These are phyloP conservation scores for Tricladium varicosporioides DNA, from an alignment of 2,329 filamentous ascomycete species.

Conservation along the genomic window DNA sequence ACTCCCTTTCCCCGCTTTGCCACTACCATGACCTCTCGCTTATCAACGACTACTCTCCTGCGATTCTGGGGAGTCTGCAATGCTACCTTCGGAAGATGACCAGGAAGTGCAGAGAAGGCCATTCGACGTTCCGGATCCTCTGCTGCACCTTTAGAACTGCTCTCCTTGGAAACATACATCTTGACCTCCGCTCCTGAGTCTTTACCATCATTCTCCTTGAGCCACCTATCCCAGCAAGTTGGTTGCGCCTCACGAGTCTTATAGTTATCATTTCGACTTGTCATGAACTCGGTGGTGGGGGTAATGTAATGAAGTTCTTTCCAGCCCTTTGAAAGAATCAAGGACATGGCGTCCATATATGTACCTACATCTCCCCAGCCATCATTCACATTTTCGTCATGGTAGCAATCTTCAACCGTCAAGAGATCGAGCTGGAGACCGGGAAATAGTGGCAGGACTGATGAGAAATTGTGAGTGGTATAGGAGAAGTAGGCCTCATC, in stretches of 20 bases:
- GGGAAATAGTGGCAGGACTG: not conserved
- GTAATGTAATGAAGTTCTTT: slow-evolving; percentile 3
- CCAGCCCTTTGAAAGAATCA: not conserved
- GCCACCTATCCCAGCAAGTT: not conserved
- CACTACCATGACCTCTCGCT: not conserved
- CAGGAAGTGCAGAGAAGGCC: not conserved
- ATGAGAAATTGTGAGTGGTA: not conserved
- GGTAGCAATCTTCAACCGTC: not conserved
- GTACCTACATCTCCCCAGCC: not conserved
- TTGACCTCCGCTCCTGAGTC: not conserved
- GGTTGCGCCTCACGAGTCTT: not conserved
- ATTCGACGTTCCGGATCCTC: not conserved
- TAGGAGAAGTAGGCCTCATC: not conserved
- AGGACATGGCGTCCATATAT: not conserved
- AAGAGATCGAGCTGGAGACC: not conserved
- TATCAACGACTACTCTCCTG: not conserved
- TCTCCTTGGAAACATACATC: slow-evolving; percentile 1
- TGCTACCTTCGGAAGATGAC: not conserved
- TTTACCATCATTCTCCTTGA: not conserved
- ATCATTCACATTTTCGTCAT: not conserved
- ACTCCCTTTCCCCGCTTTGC: not conserved
- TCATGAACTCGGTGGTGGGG: not conserved
- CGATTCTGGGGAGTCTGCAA: not conserved
- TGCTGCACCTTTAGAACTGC: not conserved
- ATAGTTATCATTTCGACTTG: not conserved